phyloP scores from a whole-genome alignment of 1,284 basidiomycete genomes.

The Ceratorhiza oryzae-sativae region DNA sequence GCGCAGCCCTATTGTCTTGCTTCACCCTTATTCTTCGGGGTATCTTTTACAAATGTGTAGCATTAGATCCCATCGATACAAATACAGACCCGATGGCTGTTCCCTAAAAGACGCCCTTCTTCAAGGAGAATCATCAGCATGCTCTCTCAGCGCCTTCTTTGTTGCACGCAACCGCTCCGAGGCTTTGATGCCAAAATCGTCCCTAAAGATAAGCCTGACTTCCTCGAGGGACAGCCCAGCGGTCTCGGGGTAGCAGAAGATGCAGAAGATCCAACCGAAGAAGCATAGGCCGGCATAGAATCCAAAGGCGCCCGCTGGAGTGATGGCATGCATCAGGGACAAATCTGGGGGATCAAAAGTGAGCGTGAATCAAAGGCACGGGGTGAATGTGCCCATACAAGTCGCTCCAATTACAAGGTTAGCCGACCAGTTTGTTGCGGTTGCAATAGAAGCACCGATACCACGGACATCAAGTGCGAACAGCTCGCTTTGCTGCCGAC shows the following conservation, averaged over 20 bases:
- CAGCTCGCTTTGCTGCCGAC: conserved; percentile 70
- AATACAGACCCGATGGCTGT: background rate
- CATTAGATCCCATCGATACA: conserved; percentile 12
- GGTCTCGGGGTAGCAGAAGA: conserved; percentile 78
- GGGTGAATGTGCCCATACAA: conserved; percentile 41
- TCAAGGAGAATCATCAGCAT: conserved; percentile 7
- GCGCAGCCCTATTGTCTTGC: background rate
- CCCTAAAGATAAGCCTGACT: conserved; percentile 58
- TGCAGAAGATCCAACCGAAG: conserved; percentile 67
- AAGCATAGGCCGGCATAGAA: conserved; percentile 68
- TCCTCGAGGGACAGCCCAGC: conserved; percentile 79
- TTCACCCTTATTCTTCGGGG: background rate
- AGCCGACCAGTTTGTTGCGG: conserved; percentile 80
- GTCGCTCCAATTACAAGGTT: conserved; percentile 81
- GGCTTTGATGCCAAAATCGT: conserved; percentile 55
- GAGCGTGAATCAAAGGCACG: background rate
- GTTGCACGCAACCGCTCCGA: conserved; percentile 49
- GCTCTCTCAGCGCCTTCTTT: conserved; percentile 40
- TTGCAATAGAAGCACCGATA: conserved; percentile 80
- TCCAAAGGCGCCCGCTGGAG: conserved; percentile 79
- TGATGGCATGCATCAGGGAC: conserved; percentile 76
- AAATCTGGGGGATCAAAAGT: conserved; percentile 55
- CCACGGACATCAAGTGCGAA: conserved; percentile 83
- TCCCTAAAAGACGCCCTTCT: background rate
- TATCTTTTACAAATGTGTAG: background rate